Base-by-base conservation (phyloP, 1,139 yeast species). In the Geotrichum klebahnii region DNA sequence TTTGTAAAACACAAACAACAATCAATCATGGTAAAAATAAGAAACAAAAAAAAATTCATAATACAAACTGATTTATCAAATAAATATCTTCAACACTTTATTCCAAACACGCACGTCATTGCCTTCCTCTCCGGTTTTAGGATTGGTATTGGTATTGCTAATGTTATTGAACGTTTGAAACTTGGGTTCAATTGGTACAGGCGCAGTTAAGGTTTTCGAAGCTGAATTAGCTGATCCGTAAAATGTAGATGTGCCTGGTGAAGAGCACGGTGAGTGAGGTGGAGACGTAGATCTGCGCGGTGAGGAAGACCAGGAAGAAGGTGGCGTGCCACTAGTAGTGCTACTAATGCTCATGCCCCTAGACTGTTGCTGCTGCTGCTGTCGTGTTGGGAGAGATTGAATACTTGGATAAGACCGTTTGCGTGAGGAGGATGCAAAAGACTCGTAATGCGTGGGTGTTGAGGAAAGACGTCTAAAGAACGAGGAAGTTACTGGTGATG, bases 61-160 rank as follows among this genome's bases (percentile, higher is more conserved):
- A n/a, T n/a, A n/a, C n/a, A n/a, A n/a, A n/a, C n/a, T n/a, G n/a
- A n/a, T 5, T 2, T 17, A 6, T 38, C 32, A 38, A 26, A 22
- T 26, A 38, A 38, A 38, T n/a, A 38, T 38, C 20, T 38, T 38
- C 42, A 38, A 17, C 5, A 38, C 42, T 38, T 38, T 38, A 14
- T 38, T 38, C 42, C 42, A 38, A 8, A 24, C 32, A 29, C 26
- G 8, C 5, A 24, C 14, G 8, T n/a, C 12, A 12, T 22, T 10
- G 22, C 16, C 33, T 5, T 38, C 33, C 38, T 19, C 23, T 14
- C 26, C 12, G 12, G 22, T 19, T 5, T 19, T 35, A 14, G 38
- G 23, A 3, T 35, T 35, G 12, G 38, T 23, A 12, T n/a, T n/a
- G n/a, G n/a, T n/a, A n/a, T n/a, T n/a, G 38, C 22, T 8, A 17